These are phyloP conservation scores for Ophiostoma piceae DNA, from an alignment of 2,329 filamentous ascomycete genomes.

Conservation along the genomic window DNA sequence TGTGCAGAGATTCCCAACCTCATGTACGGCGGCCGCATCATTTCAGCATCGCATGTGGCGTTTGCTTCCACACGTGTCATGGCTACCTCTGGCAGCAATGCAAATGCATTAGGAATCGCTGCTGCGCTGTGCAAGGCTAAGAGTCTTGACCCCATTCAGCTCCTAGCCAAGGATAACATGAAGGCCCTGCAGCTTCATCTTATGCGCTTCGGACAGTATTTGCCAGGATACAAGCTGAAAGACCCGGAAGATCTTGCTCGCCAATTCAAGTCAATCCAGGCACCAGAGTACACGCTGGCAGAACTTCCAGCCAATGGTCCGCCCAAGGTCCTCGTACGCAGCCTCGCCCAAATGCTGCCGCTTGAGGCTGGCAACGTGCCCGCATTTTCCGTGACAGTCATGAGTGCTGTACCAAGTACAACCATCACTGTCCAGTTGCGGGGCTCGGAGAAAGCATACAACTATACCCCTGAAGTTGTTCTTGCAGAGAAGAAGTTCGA, in stretches of 20 bases:
- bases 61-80: conserved; percentile 31
- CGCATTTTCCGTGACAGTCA: conserved; percentile 26
- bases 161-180: conserved; percentile 30
- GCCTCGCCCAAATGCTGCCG: conserved; percentile 30
- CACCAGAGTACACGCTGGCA: conserved; percentile 25
- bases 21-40: conserved; percentile 30
- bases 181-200: conserved; percentile 28
- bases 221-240: conserved; percentile 29
- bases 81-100: conserved; percentile 30
- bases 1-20: conserved; percentile 30
- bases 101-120: conserved; percentile 29
- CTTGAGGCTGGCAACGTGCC: conserved; percentile 26
- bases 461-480: conserved; percentile 30
- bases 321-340: conserved; percentile 29
- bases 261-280: conserved; percentile 20
- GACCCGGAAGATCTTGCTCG: conserved; percentile 28
- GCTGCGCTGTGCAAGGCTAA: conserved; percentile 28
- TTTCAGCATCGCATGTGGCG: conserved; percentile 30
- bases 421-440: conserved; percentile 29
- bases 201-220: conserved; percentile 30
- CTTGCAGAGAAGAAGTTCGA: conserved; percentile 21
- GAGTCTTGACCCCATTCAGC: conserved; percentile 26
- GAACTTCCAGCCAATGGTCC: conserved; percentile 28
- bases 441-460: conserved; percentile 30
- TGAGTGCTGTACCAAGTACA: conserved; percentile 21